These are phyloP conservation scores for Rhynchosporium secalis DNA, from an alignment of 2,329 filamentous ascomycete species.

Conservation along the genomic window DNA sequence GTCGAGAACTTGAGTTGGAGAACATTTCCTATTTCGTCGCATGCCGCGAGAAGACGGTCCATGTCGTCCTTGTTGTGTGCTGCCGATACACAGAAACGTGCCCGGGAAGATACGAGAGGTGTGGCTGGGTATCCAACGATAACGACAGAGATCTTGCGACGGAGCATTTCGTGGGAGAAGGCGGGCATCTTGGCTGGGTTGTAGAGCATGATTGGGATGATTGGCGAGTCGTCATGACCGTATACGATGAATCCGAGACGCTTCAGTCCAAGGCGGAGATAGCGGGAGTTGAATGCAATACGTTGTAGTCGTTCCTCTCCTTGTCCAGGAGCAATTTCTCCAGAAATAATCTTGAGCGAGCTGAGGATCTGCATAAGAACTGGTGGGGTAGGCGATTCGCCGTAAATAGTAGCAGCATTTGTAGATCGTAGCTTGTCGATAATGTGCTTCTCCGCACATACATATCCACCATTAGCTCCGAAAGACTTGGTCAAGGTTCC, in stretches of 20 bases:
- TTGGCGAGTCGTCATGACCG: conserved; percentile 96
- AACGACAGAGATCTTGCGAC: conserved; percentile 95
- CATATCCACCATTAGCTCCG: conserved; percentile 94
- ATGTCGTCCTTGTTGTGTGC: conserved; percentile 98
- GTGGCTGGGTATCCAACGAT: conserved; percentile 97
- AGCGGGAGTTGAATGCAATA: conserved; percentile 96
- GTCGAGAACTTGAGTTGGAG: conserved; percentile 97
- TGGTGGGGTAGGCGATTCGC: conserved; percentile 83
- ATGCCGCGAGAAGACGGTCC: conserved; percentile 83
- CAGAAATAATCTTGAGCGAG: conserved; percentile 83
- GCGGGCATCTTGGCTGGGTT: conserved; percentile 99
- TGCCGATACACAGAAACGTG: conserved; percentile 91
- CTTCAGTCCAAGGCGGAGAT: conserved; percentile 96
- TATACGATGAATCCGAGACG: conserved; percentile 95
- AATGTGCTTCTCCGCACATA: conserved; percentile 84
- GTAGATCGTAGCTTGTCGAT: conserved; percentile 87
- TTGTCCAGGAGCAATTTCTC: conserved; percentile 84
- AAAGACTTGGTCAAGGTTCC: conserved; percentile 98
- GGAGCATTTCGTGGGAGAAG: conserved; percentile 98
- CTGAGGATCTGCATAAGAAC: conserved; percentile 89
- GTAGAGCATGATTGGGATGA: conserved; percentile 92
- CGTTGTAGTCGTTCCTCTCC: conserved; percentile 94
- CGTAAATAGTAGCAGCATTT: conserved; percentile 84
- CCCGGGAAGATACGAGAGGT: conserved; percentile 89
- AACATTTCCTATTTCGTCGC: conserved; percentile 88